phyloP scores from a whole-genome alignment of 495 filamentous ascomycete genomes.

The Tetracladium marchalianum region DNA sequence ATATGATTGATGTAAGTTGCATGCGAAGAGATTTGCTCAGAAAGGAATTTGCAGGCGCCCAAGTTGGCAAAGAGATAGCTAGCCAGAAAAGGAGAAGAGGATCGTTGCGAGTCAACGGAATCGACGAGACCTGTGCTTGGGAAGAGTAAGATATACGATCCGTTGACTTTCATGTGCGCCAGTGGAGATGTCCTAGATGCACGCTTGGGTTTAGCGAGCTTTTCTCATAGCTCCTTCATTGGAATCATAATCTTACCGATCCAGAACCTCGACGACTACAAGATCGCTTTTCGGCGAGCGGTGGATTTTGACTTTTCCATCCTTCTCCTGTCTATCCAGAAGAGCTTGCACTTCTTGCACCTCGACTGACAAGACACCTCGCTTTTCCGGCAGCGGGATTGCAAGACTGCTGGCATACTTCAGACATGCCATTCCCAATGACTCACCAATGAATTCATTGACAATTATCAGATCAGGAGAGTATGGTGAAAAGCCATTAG shows the following conservation, averaged over 20 bases:
- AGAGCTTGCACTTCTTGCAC: too few relatives aligned
- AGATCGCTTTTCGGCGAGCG: too few relatives aligned
- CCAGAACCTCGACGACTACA: neutral
- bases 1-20: slow-evolving; percentile 12
- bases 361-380: too few relatives aligned
- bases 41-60: slow-evolving; percentile 3
- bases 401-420: neutral
- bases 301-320: too few relatives aligned
- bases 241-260: neutral
- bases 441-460: slow-evolving; percentile 10
- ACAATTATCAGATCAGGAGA: slow-evolving; percentile 15
- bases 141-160: neutral
- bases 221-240: too few relatives aligned
- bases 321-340: too few relatives aligned
- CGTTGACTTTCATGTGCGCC: neutral
- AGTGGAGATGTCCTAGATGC: neutral
- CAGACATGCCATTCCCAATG: neutral
- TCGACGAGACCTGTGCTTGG: neutral
- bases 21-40: neutral
- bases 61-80: slow-evolving; percentile 3
- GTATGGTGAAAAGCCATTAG: slow-evolving; percentile 5
- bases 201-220: too few relatives aligned
- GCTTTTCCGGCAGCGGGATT: too few relatives aligned
- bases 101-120: neutral
- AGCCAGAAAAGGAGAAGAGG: neutral